Evolutionary conservation across 192 early-diverging fungal species (phyloP).

Genomic region (Entomortierella parvispora): DNA sequence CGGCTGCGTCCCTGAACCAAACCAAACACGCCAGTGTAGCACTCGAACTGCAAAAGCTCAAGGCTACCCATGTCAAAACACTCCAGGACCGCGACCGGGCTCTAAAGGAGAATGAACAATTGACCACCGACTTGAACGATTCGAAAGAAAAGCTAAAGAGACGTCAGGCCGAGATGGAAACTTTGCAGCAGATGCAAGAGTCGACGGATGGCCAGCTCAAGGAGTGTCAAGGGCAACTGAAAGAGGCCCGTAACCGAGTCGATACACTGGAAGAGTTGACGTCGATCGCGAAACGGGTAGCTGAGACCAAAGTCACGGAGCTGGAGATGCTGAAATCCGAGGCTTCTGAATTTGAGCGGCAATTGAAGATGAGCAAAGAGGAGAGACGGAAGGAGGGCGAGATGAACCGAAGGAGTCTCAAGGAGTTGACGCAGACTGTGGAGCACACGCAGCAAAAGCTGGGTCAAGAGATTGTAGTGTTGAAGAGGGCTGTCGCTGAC

Average conservation of each 20-base stretch:
- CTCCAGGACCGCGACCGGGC: constrained; percentile 24
- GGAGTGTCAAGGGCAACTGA: constrained; percentile 26
- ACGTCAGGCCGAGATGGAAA: constrained; percentile 32
- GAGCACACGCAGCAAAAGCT: constrained; percentile 30
- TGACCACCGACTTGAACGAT: constrained; percentile 2
- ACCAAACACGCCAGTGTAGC: constrained; percentile 7
- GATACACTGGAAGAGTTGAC: constrained; percentile 46
- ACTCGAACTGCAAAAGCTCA: constrained; percentile 12
- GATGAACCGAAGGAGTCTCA: constrained; percentile 9
- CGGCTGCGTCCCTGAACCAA: background rate
- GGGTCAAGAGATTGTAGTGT: constrained; percentile 35
- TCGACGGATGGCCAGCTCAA: constrained; percentile 18
- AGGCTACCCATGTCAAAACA: constrained; percentile 25
- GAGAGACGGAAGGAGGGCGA: constrained; percentile 14
- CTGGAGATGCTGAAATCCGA: constrained; percentile 17
- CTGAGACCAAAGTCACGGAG: constrained; percentile 31
- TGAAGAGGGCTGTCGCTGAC: background rate
- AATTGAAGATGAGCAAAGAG: constrained; percentile 1
- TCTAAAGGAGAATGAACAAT: constrained; percentile 12
- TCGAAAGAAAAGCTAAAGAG: constrained; percentile 25
- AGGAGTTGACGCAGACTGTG: constrained; percentile 10
- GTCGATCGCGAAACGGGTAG: constrained; percentile 44
- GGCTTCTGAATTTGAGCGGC: constrained; percentile 10
- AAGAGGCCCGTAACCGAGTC: constrained; percentile 20
- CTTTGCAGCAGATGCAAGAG: constrained; percentile 22